These are phyloP conservation scores for Pisolithus microcarpus DNA, from an alignment of 768 basidiomycete species.

Conservation along the genomic window DNA sequence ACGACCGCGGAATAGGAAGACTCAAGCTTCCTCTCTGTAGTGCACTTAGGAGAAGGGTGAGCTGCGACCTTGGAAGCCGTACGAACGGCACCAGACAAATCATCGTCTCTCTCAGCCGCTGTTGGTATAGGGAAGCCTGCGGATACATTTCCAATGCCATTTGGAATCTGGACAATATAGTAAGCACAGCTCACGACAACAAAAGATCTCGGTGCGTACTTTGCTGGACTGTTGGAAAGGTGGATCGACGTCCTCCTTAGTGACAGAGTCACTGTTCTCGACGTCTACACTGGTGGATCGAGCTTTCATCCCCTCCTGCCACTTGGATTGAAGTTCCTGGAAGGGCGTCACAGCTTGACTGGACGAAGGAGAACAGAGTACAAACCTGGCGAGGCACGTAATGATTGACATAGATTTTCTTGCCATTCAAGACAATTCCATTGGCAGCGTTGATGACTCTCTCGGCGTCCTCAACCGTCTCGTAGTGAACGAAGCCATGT, in stretches of 20 bases:
- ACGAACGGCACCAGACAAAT: slow-evolving; percentile 21
- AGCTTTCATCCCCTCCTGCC: slow-evolving; percentile 75
- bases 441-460: slow-evolving; percentile 97
- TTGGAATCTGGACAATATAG: slow-evolving; percentile 46
- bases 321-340: slow-evolving; percentile 93
- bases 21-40: too few relatives aligned
- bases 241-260: slow-evolving; percentile 64
- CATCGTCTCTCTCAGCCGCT: slow-evolving; percentile 91
- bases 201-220: slow-evolving; percentile 38
- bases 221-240: slow-evolving; percentile 72
- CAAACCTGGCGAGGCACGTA: slow-evolving; percentile 95
- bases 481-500: slow-evolving; percentile 99
- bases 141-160: slow-evolving; percentile 79
- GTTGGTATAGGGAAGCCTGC: slow-evolving; percentile 90
- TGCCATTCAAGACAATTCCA: slow-evolving; percentile 98
- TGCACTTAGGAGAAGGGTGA: slow-evolving; percentile 14
- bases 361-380: background rate
- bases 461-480: slow-evolving; percentile 95
- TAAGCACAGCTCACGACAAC: background rate
- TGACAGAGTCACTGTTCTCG: slow-evolving; percentile 91
- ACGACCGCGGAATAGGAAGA: too few relatives aligned
- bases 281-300: slow-evolving; percentile 98
- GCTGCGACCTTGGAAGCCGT: slow-evolving; percentile 39
- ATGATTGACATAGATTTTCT: slow-evolving; percentile 97
- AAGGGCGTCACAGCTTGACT: slow-evolving; percentile 22